A percentile compares a stretch with the other conserved stretches of the same genome.
Evolutionary conservation across 1,284 basidiomycete genomes (phyloP).

Genomic region (Rhodotorula glutinis): DNA sequence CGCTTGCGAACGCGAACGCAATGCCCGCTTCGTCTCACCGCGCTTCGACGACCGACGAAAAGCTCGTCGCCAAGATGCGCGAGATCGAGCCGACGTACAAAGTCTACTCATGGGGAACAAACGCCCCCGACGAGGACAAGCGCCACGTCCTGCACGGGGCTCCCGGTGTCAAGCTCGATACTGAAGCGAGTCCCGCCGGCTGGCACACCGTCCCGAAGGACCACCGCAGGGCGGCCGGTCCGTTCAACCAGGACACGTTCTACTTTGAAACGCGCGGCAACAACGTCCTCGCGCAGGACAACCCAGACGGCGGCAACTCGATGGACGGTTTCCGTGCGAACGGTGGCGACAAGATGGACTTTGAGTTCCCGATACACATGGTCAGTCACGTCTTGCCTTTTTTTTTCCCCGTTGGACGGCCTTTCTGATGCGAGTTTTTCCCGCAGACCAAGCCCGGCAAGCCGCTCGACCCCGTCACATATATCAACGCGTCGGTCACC

Average conservation of each 20-base stretch:
- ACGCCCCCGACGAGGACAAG: constrained; percentile 41
- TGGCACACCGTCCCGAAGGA: constrained; percentile 67
- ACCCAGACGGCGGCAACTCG: constrained; percentile 72
- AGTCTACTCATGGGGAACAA: constrained; percentile 42
- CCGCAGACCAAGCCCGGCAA: constrained; percentile 43
- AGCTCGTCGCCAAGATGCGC: constrained; percentile 13
- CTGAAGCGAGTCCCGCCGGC: constrained; percentile 70
- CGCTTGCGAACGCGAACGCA: background rate
- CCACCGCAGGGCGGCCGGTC: constrained; percentile 21
- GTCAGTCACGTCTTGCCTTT: background rate
- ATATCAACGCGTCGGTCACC: constrained; percentile 78
- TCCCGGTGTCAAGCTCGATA: constrained; percentile 33
- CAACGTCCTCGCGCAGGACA: constrained; percentile 85
- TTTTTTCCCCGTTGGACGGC: background rate
- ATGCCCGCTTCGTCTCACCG: background rate
- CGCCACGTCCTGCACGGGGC: constrained; percentile 36
- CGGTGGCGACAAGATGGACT: constrained; percentile 56
- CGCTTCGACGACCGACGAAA: constrained; percentile 22
- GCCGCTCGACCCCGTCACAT: constrained; percentile 56
- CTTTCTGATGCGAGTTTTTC: background rate
- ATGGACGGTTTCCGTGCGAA: constrained; percentile 78
- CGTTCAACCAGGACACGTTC: constrained; percentile 53
- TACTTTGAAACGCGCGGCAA: constrained; percentile 82
- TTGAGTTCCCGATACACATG: constrained; percentile 65
- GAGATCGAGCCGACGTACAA: constrained; percentile 36